Base-by-base conservation (phyloP, 192 early-diverging fungal species). In the Geranomyces michiganensis region DNA sequence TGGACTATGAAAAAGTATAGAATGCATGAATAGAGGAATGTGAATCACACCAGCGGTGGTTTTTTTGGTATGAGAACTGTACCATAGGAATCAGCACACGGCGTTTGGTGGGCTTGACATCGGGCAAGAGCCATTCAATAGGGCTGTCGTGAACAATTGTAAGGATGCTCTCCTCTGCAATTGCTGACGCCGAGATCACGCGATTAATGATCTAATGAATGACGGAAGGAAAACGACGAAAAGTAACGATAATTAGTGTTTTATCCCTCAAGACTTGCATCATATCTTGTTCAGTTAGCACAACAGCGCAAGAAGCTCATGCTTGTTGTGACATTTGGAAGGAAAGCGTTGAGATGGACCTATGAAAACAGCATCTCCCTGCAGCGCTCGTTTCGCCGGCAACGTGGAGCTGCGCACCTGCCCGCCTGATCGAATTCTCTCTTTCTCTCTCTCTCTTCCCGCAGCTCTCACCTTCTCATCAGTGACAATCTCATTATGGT, bases 111-210 rank as follows among this genome's bases (percentile, higher is more conserved):
- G 81, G 67, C 68, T 84, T 83, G 22, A 85, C 84, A 47, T 72
- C 71, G 49, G 81, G 81, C n/a, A 85, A 71, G 6, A 85, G 43
- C 84, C 84, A 85, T 71, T 77, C 70, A 53, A 85, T 60, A 26
- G n/a, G 19, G 1, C 44, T 67, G 29, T 74, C 75, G 69, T 85
- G 84, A 22, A 75, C 71, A n/a, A 85, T 15, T 33, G 72, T 75
- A 41, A 83, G 26, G 63, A 81, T 73, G 56, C 46, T 36, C 62
- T 85, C 83, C 51, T 85, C 78, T 36, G 78, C 83, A 21, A 75
- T 66, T 32, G 21, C 27, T 0, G 31, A 15, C 4, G 15, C 65
- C 27, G 33, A 41, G 14, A 68, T 32, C 21, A 68, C 63, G 22
- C 67, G 56, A 32, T 33, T 65, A 10, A 74, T 49, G 41, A 74